Conservation (phyloP, 2,329 filamentous ascomycete genomes). For the Amesomyces nigricolor region DNA sequence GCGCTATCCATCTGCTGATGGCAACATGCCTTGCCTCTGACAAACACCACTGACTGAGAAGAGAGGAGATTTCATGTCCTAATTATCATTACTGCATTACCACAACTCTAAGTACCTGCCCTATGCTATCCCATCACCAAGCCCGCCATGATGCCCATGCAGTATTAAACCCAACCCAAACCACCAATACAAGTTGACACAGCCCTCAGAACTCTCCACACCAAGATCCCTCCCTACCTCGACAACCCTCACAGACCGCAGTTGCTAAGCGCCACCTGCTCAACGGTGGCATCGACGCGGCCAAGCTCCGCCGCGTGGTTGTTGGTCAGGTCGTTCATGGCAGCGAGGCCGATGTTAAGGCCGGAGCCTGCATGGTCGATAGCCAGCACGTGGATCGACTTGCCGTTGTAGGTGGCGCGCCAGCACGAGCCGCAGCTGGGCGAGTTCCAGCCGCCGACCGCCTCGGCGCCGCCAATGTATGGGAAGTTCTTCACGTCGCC, state of each 20-base stretch:
- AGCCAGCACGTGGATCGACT: conserved; percentile 49
- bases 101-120: not conserved
- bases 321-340: conserved; percentile 52
- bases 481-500: conserved; percentile 46
- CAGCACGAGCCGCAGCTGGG: conserved; percentile 56
- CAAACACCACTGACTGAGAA: not conserved
- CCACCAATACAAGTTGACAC: not conserved
- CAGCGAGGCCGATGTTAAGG: conserved; percentile 53
- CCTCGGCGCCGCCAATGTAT: conserved; percentile 49
- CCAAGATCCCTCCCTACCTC: not conserved
- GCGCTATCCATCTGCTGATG: no score
- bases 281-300: conserved; percentile 45
- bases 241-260: conserved; percentile 36
- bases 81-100: conserved; percentile 12
- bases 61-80: not conserved
- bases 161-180: not conserved
- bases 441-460: conserved; percentile 33
- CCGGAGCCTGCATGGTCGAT: conserved; percentile 47
- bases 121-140: not conserved
- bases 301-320: conserved; percentile 46
- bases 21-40: not conserved
- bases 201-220: not conserved
- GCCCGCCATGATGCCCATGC: conserved; percentile 1
- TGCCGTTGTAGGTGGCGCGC: conserved; percentile 46
- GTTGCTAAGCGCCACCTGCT: conserved; percentile 37